phyloP scores from a whole-genome alignment of 2,329 filamentous ascomycete genomes.

The Fusarium lateritium region DNA sequence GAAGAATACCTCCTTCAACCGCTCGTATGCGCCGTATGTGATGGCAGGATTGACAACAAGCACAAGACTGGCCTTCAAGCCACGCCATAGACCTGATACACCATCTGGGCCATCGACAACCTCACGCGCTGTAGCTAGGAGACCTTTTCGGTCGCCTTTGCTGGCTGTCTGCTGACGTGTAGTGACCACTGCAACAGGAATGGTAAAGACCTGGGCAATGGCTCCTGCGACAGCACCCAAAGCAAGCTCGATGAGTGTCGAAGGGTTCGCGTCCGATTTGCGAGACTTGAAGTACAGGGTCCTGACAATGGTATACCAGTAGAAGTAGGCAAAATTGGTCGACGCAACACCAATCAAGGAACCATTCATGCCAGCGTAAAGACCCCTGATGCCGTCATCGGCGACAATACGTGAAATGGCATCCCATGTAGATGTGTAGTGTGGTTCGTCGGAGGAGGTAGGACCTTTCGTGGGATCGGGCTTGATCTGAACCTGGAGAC shows the following conservation, averaged over 20 bases:
- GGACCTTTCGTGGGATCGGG: constrained; percentile 68
- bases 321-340: constrained; percentile 99
- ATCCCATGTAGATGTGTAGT: constrained; percentile 91
- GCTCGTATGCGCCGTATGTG: constrained; percentile 97
- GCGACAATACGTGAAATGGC: constrained; percentile 87
- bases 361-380: constrained; percentile 91
- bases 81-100: constrained; percentile 90
- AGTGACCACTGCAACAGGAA: constrained; percentile 94
- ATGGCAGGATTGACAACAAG: constrained; percentile 97
- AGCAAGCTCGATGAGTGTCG: constrained; percentile 85
- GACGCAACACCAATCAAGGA: constrained; percentile 92
- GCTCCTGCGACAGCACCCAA: constrained; percentile 92
- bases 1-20: constrained; percentile 83
- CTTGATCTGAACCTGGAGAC: constrained; percentile 91
- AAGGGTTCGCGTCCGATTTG: constrained; percentile 69
- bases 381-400: constrained; percentile 83
- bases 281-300: constrained; percentile 79
- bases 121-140: constrained; percentile 89
- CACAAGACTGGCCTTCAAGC: constrained; percentile 94
- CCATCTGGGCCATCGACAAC: constrained; percentile 94
- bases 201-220: constrained; percentile 94
- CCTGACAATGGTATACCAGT: constrained; percentile 95
- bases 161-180: constrained; percentile 95
- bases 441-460: constrained; percentile 65
- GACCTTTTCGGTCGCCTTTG: constrained; percentile 86